Evolutionary conservation across 2,329 filamentous ascomycete species (phyloP).

Genomic region (Esteya vermicola): DNA sequence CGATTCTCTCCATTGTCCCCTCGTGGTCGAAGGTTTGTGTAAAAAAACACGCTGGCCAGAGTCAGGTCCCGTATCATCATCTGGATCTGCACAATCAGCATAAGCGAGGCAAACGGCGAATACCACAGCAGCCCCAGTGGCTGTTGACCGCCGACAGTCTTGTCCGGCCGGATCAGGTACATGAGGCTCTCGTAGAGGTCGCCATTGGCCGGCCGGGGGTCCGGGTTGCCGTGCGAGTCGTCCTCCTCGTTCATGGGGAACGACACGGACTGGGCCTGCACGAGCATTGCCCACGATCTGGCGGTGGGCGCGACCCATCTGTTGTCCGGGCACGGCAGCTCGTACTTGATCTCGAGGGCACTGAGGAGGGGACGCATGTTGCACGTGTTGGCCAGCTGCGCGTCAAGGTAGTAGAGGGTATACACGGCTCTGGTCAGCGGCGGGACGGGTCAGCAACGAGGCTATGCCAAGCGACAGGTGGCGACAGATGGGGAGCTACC

Average conservation of each 20-base stretch:
- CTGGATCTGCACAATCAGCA: neutral
- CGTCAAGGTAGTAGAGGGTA: neutral
- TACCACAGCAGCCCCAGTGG: conserved; percentile 1
- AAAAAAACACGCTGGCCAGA: conserved; percentile 1
- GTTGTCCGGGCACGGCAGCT: conserved; percentile 1
- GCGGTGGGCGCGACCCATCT: neutral
- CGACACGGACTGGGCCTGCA: neutral
- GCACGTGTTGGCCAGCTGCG: neutral
- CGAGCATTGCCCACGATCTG: neutral
- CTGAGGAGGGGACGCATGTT: neutral
- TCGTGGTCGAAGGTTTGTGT: neutral
- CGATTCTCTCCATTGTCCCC: neutral
- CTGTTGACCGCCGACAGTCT: too few relatives aligned
- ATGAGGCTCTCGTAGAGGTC: conserved; percentile 1
- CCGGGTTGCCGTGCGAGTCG: neutral
- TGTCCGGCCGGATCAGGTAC: neutral
- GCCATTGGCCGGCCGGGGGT: neutral
- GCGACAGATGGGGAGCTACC: neutral
- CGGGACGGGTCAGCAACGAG: neutral
- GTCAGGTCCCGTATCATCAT: conserved; percentile 1
- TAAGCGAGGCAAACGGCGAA: conserved; percentile 1
- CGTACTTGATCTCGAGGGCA: neutral
- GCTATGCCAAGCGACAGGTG: neutral
- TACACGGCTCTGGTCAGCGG: neutral
- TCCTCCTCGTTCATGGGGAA: neutral